Base-by-base conservation (phyloP, 1,284 basidiomycete species). In the Ustilago sp. region DNA sequence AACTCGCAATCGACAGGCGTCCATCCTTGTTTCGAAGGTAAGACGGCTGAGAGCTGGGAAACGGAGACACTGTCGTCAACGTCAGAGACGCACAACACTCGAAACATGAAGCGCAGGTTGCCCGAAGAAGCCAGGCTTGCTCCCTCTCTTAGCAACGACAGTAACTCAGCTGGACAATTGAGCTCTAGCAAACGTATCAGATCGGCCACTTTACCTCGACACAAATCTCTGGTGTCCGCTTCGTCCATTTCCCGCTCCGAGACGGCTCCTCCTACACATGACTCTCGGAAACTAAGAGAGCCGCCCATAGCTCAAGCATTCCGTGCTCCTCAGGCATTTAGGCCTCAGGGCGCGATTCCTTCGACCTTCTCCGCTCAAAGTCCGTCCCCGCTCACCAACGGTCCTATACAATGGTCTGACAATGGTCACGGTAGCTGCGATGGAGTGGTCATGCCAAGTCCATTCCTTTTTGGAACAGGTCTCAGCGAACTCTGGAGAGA, bases 171-270 rank as follows among this genome's bases (percentile, higher is more conserved):
- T 9, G n/a, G n/a, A 15, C 43, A 57, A 38, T 31, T 6, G 11
- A 34, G 4, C 13, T 17, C 23, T n/a, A 45, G 52, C 45, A 69
- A 69, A 31, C 41, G 58, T 11, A 39, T 59, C 32, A 31, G 67
- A 56, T 57, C 67, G 15, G 56, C 67, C 1, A 63, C 61, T 3
- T 15, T 70, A 38, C 53, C 68, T 35, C 48, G 56, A n/a, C 48
- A 13, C 28, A 23, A 36, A 9, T 34, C 58, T 3, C 35, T 32
- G 23, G 34, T 28, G 8, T 28, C 31, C 7, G 45, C 47, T 8
- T 45, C 61, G 4, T 57, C 56, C 13, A 58, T 51, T 12, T 19
- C 13, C 15, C 56, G 60, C 12, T 15, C 51, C 11, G 67, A 69
- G 8, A 67, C 65, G 2, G 65, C 65, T 2, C 65, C 65, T 17